Conservation (phyloP, 2,329 filamentous ascomycete genomes). For the Amauroascus verrucosus region DNA sequence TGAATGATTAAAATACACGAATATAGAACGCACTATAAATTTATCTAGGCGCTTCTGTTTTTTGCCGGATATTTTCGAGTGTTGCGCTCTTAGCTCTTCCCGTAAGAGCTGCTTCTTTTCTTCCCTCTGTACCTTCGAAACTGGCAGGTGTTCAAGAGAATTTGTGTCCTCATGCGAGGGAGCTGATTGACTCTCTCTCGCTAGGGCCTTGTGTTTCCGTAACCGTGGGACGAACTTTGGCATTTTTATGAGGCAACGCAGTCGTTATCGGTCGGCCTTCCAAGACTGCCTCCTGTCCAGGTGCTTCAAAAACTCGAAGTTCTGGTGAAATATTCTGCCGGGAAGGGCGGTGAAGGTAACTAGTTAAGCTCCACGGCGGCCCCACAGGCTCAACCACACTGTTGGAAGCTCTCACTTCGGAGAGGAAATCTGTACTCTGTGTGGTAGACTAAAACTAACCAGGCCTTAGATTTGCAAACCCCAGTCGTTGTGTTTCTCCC, state of each 20-base stretch:
- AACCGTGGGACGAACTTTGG: conserved; percentile 46
- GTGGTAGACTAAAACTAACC: too few species aligned
- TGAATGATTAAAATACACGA: background rate
- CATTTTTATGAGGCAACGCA: conserved; percentile 23
- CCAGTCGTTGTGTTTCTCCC: too few species aligned
- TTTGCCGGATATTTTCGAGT: conserved; percentile 50
- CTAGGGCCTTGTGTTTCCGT: conserved; percentile 46
- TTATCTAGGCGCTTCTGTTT: conserved; percentile 60
- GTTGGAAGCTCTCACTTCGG: too few species aligned
- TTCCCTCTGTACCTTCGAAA: conserved; percentile 45
- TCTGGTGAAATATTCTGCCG: conserved; percentile 16
- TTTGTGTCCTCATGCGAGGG: conserved; percentile 38
- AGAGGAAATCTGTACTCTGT: too few species aligned
- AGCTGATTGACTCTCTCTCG: conserved; percentile 20
- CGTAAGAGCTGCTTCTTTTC: conserved; percentile 43
- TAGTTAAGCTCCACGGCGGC: background rate
- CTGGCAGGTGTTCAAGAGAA: conserved; percentile 33
- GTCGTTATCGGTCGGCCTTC: background rate
- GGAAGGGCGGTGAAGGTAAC: conserved; percentile 15
- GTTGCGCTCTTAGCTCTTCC: conserved; percentile 45
- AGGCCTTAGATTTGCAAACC: too few species aligned
- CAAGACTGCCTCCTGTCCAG: background rate
- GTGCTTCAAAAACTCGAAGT: background rate
- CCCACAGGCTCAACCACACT: background rate
- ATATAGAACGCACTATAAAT: conserved; percentile 46